phyloP scores from a whole-genome alignment of 805 yeast species.

The Kazachstania martiniae region DNA sequence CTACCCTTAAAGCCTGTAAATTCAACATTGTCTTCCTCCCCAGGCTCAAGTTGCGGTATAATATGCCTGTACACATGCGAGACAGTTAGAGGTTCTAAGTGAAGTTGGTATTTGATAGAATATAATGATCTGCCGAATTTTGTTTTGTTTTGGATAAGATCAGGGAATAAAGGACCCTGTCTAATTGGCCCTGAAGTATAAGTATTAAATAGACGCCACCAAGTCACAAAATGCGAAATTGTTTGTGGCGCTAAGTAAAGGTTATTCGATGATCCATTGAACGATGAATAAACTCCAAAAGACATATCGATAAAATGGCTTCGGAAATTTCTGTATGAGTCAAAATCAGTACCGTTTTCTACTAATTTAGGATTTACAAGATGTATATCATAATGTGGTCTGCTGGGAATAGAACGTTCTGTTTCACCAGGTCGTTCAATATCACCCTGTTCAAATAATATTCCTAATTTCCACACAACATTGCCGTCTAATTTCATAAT shows the following conservation, averaged over 20 bases:
- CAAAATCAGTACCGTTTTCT: conserved; percentile 34
- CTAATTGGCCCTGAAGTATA: conserved; percentile 69
- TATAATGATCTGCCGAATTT: conserved; percentile 61
- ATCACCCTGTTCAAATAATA: conserved; percentile 57
- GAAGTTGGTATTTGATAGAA: conserved; percentile 65
- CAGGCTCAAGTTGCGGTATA: conserved; percentile 32
- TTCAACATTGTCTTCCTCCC: conserved; percentile 31
- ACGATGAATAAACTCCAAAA: conserved; percentile 26
- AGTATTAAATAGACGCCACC: conserved; percentile 81
- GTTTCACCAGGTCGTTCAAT: conserved; percentile 27
- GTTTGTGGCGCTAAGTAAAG: conserved; percentile 65
- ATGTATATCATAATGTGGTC: conserved; percentile 53
- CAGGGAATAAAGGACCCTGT: conserved; percentile 57
- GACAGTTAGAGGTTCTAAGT: conserved; percentile 54
- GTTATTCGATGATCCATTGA: conserved; percentile 43
- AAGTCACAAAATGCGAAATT: conserved; percentile 53
- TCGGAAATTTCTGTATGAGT: conserved; percentile 50
- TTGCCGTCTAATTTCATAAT: conserved; percentile 53
- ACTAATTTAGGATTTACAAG: conserved; percentile 48
- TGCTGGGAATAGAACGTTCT: conserved; percentile 37
- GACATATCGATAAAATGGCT: conserved; percentile 54
- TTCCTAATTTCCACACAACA: conserved; percentile 71
- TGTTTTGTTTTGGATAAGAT: conserved; percentile 32
- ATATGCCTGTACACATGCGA: conserved; percentile 60
- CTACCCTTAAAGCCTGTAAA: conserved; percentile 58